These are phyloP conservation scores for Gautieria morchelliformis DNA, from an alignment of 768 basidiomycete genomes.

Conservation along the genomic window DNA sequence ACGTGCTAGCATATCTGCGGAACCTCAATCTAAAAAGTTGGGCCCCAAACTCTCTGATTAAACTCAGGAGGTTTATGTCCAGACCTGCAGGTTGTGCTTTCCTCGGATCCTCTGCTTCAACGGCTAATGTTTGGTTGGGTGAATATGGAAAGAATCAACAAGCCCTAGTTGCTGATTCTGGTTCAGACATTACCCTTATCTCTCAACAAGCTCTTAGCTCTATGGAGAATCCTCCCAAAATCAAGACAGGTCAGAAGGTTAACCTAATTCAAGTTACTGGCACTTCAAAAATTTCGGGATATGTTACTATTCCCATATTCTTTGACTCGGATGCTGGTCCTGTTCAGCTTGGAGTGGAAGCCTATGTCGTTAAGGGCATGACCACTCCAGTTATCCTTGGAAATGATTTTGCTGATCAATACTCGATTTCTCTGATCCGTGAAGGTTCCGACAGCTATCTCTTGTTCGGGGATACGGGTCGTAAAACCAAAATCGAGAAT, in stretches of 20 bases:
- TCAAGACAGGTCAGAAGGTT: no score
- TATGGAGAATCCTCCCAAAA: no score
- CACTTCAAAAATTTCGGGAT: no score
- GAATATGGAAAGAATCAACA: background rate
- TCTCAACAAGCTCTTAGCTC: no score
- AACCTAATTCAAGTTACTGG: no score
- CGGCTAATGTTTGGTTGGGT: slow-evolving; percentile 8
- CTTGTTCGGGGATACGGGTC: slow-evolving; percentile 11
- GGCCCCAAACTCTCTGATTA: background rate
- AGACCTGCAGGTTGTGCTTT: slow-evolving; percentile 24
- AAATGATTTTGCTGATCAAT: slow-evolving; percentile 23
- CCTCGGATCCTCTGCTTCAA: slow-evolving; percentile 23
- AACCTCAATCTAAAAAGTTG: background rate
- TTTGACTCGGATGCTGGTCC: no score
- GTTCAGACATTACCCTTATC: background rate
- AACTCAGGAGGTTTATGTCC: slow-evolving; percentile 10
- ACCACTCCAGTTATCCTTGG: slow-evolving; percentile 16
- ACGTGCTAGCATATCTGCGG: background rate
- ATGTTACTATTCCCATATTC: no score
- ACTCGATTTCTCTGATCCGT: slow-evolving; percentile 16
- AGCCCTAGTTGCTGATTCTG: slow-evolving; percentile 20
- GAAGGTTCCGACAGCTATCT: slow-evolving; percentile 12
- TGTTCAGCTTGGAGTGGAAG: background rate
- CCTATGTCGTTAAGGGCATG: slow-evolving; percentile 13
- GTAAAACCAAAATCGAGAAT: background rate